Evolutionary conservation across 148 eudicot genomes (phyloP).

Genomic region (Vaccinium macrocarpon): DNA sequence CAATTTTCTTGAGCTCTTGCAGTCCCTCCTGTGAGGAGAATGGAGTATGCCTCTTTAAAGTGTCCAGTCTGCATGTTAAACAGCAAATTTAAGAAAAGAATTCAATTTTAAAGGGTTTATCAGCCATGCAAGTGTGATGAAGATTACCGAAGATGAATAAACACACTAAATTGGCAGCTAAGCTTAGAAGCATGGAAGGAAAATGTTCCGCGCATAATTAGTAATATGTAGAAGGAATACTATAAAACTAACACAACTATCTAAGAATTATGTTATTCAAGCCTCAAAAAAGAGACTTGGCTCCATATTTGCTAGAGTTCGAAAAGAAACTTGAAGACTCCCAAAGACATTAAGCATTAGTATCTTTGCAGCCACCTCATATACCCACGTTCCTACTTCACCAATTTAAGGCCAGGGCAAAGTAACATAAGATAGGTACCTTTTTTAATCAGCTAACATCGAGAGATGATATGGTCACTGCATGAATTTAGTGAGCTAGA

Average conservation of each 20-base stretch:
- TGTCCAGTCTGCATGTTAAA: constrained; percentile 54
- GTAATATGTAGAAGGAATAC: not conserved
- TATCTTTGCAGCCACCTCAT: not conserved
- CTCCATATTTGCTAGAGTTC: not conserved
- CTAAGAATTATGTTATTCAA: not conserved
- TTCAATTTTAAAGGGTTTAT: not conserved
- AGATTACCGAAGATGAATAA: not conserved
- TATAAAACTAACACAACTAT: not conserved
- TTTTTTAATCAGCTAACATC: not conserved
- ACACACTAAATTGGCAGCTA: not conserved
- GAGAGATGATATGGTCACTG: not conserved
- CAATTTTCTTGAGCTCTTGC: constrained; percentile 68
- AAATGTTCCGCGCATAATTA: not conserved
- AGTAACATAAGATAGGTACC: not conserved
- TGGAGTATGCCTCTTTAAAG: constrained; percentile 75
- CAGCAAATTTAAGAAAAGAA: not conserved
- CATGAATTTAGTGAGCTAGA: not conserved
- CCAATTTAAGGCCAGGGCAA: not conserved
- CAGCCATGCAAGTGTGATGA: not conserved
- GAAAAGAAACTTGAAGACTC: not conserved
- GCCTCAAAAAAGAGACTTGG: not conserved
- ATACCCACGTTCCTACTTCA: not conserved
- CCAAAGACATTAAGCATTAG: not conserved
- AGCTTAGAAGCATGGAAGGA: not conserved
- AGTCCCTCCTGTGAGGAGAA: constrained; percentile 70